Percentiles rank a stretch among this genome's conserved stretches.
Conservation (phyloP, 495 filamentous ascomycete species). For the Halenospora varia region DNA sequence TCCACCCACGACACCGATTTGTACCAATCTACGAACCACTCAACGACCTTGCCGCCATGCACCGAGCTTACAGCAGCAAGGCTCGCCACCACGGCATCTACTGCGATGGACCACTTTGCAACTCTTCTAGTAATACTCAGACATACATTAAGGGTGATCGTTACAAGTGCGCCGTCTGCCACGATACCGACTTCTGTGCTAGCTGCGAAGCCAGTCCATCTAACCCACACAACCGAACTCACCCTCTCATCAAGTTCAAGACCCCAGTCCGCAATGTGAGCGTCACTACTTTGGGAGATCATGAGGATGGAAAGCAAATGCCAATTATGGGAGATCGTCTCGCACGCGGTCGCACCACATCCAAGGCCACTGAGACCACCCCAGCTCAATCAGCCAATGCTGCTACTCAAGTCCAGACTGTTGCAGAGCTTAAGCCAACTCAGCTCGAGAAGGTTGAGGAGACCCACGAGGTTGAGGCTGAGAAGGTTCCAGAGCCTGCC, state of each 20-base stretch:
- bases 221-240: conserved; percentile 86
- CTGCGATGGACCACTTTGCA: conserved; percentile 94
- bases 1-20: conserved; percentile 85
- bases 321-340: conserved; percentile 65
- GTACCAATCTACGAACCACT: conserved; percentile 82
- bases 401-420: conserved; percentile 64
- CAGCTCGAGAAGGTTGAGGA: conserved; percentile 39
- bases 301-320: conserved; percentile 55
- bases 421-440: conserved; percentile 61
- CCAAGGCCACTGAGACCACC: conserved; percentile 48
- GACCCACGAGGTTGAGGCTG: conserved; percentile 27
- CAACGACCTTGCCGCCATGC: conserved; percentile 38
- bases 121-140: conserved; percentile 39
- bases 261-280: conserved; percentile 85
- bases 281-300: conserved; percentile 79
- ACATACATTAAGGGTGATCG: conserved; percentile 79
- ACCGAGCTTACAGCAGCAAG: conserved; percentile 29
- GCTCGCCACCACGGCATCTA: conserved; percentile 78
- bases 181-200: conserved; percentile 94
- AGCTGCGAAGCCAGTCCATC: conserved; percentile 84
- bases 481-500: conserved; percentile 25
- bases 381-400: conserved; percentile 47
- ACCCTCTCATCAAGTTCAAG: conserved; percentile 96
- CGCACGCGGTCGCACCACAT: conserved; percentile 30
- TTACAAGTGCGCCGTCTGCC: conserved; percentile 97